These are phyloP conservation scores for Ricinus communis DNA, from an alignment of 345 rosid species.

Conservation along the genomic window DNA sequence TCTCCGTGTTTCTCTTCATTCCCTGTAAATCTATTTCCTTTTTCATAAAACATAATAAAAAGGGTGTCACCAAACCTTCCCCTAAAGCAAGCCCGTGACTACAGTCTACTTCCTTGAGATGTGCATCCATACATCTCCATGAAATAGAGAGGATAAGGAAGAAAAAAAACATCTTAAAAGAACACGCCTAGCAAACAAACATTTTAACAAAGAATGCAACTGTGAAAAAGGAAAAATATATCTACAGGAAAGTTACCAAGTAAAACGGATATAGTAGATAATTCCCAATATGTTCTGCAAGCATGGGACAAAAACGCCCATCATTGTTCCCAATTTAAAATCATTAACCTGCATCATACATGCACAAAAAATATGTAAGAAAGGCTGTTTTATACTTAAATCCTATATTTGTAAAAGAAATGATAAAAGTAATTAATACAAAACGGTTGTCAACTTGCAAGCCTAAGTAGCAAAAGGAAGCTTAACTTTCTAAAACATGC, in stretches of 20 bases:
- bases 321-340: slow-evolving; percentile 87
- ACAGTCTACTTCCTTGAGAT: neutral
- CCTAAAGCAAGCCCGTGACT: neutral
- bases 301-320: slow-evolving; percentile 99
- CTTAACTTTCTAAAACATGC: slow-evolving; percentile 1
- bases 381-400: neutral
- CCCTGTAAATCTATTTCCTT: neutral
- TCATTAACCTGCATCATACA: slow-evolving; percentile 57
- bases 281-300: slow-evolving; percentile 97
- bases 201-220: slow-evolving; percentile 7
- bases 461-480: slow-evolving; percentile 13
- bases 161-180: neutral
- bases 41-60: neutral
- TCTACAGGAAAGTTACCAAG: slow-evolving; percentile 59
- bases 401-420: neutral
- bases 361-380: slow-evolving; percentile 15
- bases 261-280: slow-evolving; percentile 94
- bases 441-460: neutral
- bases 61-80: no score
- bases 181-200: neutral
- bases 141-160: neutral
- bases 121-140: neutral
- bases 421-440: neutral
- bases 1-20: neutral
- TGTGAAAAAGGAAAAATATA: neutral